Evolutionary conservation across 768 basidiomycete genomes (phyloP).

Genomic region (Austroboletus festivus): DNA sequence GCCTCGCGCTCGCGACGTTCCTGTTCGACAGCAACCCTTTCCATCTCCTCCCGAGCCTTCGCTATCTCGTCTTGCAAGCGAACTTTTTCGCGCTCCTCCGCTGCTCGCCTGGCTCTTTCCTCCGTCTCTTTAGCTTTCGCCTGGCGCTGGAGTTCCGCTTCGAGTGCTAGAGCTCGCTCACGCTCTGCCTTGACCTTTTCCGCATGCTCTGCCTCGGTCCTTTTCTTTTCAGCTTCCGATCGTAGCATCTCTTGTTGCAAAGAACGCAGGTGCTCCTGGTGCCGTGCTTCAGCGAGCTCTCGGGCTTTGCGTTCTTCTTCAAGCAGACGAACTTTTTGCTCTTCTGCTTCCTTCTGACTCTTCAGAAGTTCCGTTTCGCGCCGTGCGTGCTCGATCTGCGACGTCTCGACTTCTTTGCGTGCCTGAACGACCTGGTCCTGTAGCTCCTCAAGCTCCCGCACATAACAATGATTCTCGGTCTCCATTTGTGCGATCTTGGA

Average conservation of each 20-base stretch:
- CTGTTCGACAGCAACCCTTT: slow-evolving; percentile 22
- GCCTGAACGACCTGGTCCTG: slow-evolving; percentile 29
- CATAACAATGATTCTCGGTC: slow-evolving; percentile 15
- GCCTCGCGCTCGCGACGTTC: slow-evolving; percentile 27
- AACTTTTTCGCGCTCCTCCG: slow-evolving; percentile 29
- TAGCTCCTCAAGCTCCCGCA: slow-evolving; percentile 21
- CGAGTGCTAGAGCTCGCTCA: slow-evolving; percentile 30
- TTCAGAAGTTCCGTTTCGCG: slow-evolving; percentile 28
- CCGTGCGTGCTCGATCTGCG: slow-evolving; percentile 27
- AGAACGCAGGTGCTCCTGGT: slow-evolving; percentile 29
- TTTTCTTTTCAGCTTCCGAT: slow-evolving; percentile 24
- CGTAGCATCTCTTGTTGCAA: slow-evolving; percentile 27
- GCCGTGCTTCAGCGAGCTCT: slow-evolving; percentile 25
- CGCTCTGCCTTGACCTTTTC: slow-evolving; percentile 26
- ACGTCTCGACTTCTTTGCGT: slow-evolving; percentile 26
- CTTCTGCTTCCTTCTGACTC: slow-evolving; percentile 26
- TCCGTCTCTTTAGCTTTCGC: slow-evolving; percentile 23
- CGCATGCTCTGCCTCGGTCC: slow-evolving; percentile 20
- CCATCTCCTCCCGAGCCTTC: slow-evolving; percentile 26
- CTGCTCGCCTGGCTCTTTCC: slow-evolving; percentile 18
- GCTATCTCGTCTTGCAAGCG: slow-evolving; percentile 29
- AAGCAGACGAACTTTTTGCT: slow-evolving; percentile 25
- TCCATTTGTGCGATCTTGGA: slow-evolving; percentile 29
- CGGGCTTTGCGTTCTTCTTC: slow-evolving; percentile 32
- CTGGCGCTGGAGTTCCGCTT: slow-evolving; percentile 29